These are phyloP conservation scores for Pisolithus tinctorius DNA, from an alignment of 768 basidiomycete species.

Conservation along the genomic window DNA sequence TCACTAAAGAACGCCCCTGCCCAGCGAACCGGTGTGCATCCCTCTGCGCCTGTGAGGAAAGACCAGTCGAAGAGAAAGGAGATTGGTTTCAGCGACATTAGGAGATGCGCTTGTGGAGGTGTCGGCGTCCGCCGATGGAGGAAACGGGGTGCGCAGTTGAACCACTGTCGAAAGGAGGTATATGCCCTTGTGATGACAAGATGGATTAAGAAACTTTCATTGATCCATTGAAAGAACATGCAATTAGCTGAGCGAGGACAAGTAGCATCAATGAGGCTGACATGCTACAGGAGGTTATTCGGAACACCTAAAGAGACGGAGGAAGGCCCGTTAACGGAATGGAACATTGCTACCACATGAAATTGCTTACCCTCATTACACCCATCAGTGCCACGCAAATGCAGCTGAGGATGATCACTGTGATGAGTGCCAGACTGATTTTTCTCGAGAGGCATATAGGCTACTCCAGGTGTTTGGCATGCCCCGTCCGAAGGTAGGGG, in stretches of 20 bases:
- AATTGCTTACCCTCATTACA: constrained; percentile 47
- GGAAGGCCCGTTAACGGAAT: neutral
- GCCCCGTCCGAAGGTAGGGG: too few relatives aligned
- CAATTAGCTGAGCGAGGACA: constrained; percentile 78
- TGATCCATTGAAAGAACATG: constrained; percentile 22
- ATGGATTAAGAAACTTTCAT: neutral
- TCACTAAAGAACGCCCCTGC: too few relatives aligned
- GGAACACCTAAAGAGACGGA: constrained; percentile 37
- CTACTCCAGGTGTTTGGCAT: constrained; percentile 26
- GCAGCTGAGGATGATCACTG: constrained; percentile 68
- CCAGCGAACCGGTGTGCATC: too few relatives aligned
- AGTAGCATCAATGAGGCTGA: constrained; percentile 75
- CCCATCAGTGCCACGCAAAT: constrained; percentile 63
- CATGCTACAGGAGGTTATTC: constrained; percentile 60
- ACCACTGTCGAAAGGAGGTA: constrained; percentile 80
- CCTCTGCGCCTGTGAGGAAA: too few relatives aligned
- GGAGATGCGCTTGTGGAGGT: constrained; percentile 6
- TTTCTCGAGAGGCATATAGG: constrained; percentile 43
- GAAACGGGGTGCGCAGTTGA: constrained; percentile 77
- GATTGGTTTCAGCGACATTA: constrained; percentile 30
- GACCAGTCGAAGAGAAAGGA: constrained; percentile 71
- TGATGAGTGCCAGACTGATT: constrained; percentile 64
- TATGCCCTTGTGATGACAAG: constrained; percentile 51
- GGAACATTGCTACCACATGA: neutral
- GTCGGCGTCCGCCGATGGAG: constrained; percentile 34